Base-by-base conservation (phyloP, 257 asterid genomes). In the Ophiorrhiza pumila region DNA sequence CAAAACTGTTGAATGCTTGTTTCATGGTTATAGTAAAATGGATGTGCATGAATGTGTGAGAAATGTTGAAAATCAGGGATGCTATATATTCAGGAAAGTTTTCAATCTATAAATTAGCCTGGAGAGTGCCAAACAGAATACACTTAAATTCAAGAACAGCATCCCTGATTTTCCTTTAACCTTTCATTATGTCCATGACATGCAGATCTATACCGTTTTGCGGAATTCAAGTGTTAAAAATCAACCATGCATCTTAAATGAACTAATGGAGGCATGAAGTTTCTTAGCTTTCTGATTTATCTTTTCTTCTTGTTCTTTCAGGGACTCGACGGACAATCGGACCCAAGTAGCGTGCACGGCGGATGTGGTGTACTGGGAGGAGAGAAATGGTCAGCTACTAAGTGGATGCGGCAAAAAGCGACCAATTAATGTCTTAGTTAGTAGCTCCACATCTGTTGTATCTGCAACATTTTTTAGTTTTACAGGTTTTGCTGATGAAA, bases 361-460 rank as follows among this genome's bases (percentile, higher is more conserved):
- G 97, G 97, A 59, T 89, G 97, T 80, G 89, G 81, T 72, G 97
- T 91, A n/a, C 46, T 83, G 45, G 71, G 87, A 4, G 97, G 97
- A 42, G 97, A 91, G 85, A 91, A 91, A 77, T 91, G 97, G 97
- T 91, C 96, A 13, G 97, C 97, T 43, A 91, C 97, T 39, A 91
- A 91, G 81, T 91, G 97, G 97, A 87, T 91, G 95, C 86, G 97
- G 86, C 93, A 91, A 68, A 80, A 63, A 77, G 25, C 52, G 58
- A 71, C 85, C 29, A 46, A 71, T 56, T 87, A 71, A 84, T 59
- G 22, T 29, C 39, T 63, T 45, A 13, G n/a, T 20, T 23, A 41
- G 39, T 37, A n/a, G 50, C 39, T 34, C 50, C 1, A 35, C 37
- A 3, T 11, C 41, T 23, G 22, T 4, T 71, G 58, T 20, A 43